These are phyloP conservation scores for Wallacemonas sp. DNA, from an alignment of 208 protist species.

Conservation along the genomic window DNA sequence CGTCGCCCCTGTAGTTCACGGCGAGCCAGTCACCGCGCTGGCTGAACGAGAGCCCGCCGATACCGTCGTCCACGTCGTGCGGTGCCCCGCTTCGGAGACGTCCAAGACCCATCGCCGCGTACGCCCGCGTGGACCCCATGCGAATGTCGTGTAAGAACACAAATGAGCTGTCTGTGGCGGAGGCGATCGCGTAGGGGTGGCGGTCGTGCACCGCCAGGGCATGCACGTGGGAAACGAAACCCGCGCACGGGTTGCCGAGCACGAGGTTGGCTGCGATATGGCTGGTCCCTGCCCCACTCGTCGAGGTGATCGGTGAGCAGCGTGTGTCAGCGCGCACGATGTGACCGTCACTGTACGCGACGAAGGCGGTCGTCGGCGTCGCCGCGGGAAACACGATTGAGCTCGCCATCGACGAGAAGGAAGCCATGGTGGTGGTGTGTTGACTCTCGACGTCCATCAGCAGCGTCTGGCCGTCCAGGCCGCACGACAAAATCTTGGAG, in stretches of 20 bases:
- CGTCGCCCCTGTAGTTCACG: constrained; percentile 35
- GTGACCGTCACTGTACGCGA: constrained; percentile 34
- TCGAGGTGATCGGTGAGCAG: not conserved
- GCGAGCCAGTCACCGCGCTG: constrained; percentile 35
- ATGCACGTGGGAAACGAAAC: constrained; percentile 18
- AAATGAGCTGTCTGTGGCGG: constrained; percentile 30
- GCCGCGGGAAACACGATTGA: constrained; percentile 19
- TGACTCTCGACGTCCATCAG: constrained; percentile 28
- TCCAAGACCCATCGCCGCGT: constrained; percentile 19
- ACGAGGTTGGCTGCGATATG: not conserved
- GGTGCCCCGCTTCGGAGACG: not conserved
- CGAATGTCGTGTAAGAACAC: constrained; percentile 56
- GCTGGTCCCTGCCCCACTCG: not conserved
- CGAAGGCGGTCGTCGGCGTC: constrained; percentile 36
- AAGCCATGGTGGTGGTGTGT: constrained; percentile 11
- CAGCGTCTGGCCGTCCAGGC: constrained; percentile 30
- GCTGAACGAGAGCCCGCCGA: constrained; percentile 48
- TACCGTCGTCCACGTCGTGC: constrained; percentile 3
- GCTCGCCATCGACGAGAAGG: constrained; percentile 21
- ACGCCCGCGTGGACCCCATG: constrained; percentile 29
- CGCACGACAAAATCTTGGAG: constrained; percentile 31
- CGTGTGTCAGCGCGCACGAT: constrained; percentile 39
- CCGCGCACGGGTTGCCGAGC: constrained; percentile 15
- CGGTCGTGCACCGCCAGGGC: constrained; percentile 27
- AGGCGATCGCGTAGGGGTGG: constrained; percentile 38